phyloP scores from a whole-genome alignment of 1,284 basidiomycete species.

The Athelia sp. region DNA sequence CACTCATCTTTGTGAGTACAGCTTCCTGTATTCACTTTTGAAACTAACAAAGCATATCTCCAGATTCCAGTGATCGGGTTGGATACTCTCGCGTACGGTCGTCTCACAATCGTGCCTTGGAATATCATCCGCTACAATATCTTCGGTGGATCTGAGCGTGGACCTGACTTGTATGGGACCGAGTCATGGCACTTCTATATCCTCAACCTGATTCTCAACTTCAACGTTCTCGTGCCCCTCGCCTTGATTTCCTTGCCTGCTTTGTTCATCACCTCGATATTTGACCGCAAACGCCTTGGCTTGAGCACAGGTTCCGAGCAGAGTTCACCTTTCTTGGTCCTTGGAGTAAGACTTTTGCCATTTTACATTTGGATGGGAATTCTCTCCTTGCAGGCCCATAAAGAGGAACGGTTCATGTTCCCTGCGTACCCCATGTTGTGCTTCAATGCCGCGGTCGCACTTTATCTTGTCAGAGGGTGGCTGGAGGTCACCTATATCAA shows the following conservation, averaged over 20 bases:
- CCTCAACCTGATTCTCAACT: conserved; percentile 86
- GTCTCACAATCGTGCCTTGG: conserved; percentile 77
- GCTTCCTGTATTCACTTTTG: conserved; percentile 3
- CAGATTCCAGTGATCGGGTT: conserved; percentile 78
- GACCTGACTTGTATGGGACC: conserved; percentile 92
- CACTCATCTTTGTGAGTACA: conserved; percentile 62
- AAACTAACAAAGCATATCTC: conserved; percentile 1
- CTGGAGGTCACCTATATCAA: conserved; percentile 73
- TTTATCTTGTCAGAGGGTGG: conserved; percentile 85
- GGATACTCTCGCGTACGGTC: conserved; percentile 88
- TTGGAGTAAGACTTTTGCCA: conserved; percentile 74
- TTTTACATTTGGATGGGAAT: conserved; percentile 89
- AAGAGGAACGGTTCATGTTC: conserved; percentile 98
- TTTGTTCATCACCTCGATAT: conserved; percentile 67
- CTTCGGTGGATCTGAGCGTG: conserved; percentile 72
- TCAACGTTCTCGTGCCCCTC: conserved; percentile 83
- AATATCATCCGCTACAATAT: conserved; percentile 96
- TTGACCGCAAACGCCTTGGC: conserved; percentile 81
- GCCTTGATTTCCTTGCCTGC: conserved; percentile 80
- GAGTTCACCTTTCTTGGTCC: conserved; percentile 74
- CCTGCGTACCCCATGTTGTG: conserved; percentile 90
- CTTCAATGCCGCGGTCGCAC: conserved; percentile 87
- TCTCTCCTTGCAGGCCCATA: conserved; percentile 83
- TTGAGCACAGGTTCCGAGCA: conserved; percentile 47
- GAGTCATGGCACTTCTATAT: conserved; percentile 84